Conservation (phyloP, 805 yeast species). For the Pichia eremophila region DNA sequence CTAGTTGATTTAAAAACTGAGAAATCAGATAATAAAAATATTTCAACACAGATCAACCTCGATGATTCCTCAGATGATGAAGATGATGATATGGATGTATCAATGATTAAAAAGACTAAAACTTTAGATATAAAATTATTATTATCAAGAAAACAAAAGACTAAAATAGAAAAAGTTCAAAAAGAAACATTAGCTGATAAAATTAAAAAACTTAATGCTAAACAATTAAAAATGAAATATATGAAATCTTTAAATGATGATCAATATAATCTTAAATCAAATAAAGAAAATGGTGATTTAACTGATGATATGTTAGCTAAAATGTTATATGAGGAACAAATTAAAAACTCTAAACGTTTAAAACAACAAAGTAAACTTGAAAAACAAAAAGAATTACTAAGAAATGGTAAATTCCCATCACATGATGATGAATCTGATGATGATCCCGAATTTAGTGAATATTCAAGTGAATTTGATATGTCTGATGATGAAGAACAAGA, state of each 20-base stretch:
- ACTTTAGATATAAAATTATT: conserved; percentile 8
- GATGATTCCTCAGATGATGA: neutral
- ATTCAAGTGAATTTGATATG: conserved; percentile 18
- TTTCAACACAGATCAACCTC: neutral
- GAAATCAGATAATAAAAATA: neutral
- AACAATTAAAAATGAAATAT: conserved; percentile 3
- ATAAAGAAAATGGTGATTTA: neutral
- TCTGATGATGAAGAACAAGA: conserved; percentile 14
- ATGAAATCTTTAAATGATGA: neutral
- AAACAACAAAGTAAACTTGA: conserved; percentile 9
- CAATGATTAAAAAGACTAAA: conserved; percentile 3
- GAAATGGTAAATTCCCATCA: conserved; percentile 10
- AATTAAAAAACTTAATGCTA: conserved; percentile 6
- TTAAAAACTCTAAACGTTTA: conserved; percentile 6
- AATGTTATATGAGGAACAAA: conserved; percentile 9
- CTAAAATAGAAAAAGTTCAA: neutral
- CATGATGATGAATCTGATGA: conserved; percentile 19
- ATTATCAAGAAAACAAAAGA: conserved; percentile 6
- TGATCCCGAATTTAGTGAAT: conserved; percentile 25
- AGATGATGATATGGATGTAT: neutral
- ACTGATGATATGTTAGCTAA: conserved; percentile 10
- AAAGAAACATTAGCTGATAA: conserved; percentile 6
- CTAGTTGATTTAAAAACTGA: conserved; percentile 1
- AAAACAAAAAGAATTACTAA: conserved; percentile 9
- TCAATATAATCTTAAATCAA: neutral